phyloP scores from a whole-genome alignment of 2,329 filamentous ascomycete genomes.

The Sclerotinia subarctica region DNA sequence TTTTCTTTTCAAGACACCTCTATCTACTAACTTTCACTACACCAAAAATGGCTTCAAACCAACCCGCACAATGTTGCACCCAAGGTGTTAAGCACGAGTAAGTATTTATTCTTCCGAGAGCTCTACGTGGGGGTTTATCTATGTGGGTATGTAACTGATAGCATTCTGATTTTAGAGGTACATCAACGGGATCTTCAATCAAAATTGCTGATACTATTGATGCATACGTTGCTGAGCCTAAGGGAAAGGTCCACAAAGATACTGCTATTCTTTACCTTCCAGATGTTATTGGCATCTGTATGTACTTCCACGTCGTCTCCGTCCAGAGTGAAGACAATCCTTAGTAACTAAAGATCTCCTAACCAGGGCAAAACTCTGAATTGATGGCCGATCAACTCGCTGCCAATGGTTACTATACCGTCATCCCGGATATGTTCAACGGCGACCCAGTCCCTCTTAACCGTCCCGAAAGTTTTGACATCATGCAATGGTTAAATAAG shows the following conservation, averaged over 20 bases:
- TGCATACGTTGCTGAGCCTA: conserved; percentile 36
- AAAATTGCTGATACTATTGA: conserved; percentile 37
- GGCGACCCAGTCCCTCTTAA: conserved; percentile 60
- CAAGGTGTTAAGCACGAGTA: conserved; percentile 39
- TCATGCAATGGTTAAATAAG: conserved; percentile 47
- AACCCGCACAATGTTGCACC: conserved; percentile 38
- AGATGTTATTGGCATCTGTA: conserved; percentile 37
- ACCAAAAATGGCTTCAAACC: conserved; percentile 37
- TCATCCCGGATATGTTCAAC: conserved; percentile 69
- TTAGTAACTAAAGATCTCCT: conserved; percentile 29
- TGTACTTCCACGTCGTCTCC: background rate
- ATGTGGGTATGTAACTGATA: background rate
- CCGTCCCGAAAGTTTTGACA: conserved; percentile 44
- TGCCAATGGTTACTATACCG: conserved; percentile 51
- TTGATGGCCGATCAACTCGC: conserved; percentile 73
- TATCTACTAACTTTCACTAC: background rate
- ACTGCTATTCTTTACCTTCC: conserved; percentile 37
- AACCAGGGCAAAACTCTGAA: conserved; percentile 51
- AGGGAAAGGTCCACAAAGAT: conserved; percentile 33
- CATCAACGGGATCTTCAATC: conserved; percentile 33
- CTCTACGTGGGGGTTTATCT: background rate
- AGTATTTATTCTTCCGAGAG: conserved; percentile 9
- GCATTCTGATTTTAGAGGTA: conserved; percentile 27
- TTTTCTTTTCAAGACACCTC: background rate
- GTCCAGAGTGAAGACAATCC: background rate